Conservation (phyloP, 139 green algal genomes). For the Chlamydomonas sp. region DNA sequence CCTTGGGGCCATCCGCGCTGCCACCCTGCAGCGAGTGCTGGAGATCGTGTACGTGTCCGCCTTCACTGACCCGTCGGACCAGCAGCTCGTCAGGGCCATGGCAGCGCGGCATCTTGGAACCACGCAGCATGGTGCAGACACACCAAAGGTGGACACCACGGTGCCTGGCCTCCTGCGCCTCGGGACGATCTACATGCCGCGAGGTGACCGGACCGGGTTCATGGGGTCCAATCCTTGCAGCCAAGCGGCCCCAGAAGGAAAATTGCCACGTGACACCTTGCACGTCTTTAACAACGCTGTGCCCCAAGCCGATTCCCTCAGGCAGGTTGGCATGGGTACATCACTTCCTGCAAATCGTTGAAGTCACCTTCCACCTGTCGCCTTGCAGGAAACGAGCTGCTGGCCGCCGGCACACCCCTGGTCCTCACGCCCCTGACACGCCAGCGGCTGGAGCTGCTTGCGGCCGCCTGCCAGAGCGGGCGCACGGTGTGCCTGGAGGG, state of each 20-base stretch:
- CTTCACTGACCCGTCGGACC: conserved; percentile 21
- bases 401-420: not conserved
- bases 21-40: conserved; percentile 35
- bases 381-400: not conserved
- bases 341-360: no score
- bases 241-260: no score
- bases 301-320: no score
- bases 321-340: no score
- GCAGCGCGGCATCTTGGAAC: conserved; percentile 12
- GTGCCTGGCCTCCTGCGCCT: conserved; percentile 33
- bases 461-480: conserved; percentile 35
- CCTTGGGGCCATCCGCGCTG: not conserved
- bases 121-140: not conserved
- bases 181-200: conserved; percentile 43
- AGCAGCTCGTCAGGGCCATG: conserved; percentile 8
- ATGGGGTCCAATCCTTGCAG: no score
- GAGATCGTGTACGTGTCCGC: conserved; percentile 27
- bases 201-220: not conserved
- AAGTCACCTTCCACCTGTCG: no score
- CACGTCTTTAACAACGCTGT: no score
- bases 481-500: conserved; percentile 48
- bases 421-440: conserved; percentile 39
- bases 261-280: no score
- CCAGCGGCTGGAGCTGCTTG: conserved; percentile 40
- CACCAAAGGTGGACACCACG: conserved; percentile 15